Evolutionary conservation across 345 rosid genomes (phyloP), one percentile per base, ranked within the genome.

Genomic region (Citrus cavaleriei): DNA sequence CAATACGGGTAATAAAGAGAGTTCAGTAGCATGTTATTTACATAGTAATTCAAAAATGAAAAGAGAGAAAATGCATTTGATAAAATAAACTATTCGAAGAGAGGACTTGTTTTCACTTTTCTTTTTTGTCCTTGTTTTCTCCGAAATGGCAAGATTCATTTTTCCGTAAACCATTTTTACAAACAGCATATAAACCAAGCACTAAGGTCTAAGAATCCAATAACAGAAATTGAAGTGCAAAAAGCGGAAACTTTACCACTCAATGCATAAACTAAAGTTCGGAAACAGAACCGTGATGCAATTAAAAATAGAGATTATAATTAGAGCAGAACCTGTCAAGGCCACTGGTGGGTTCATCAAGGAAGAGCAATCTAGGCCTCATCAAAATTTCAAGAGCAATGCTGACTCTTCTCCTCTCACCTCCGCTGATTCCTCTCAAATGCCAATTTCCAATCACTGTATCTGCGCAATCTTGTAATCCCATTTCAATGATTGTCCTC

Each of bases 401-500:
- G 88, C 98, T 93, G 65, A 95, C 98, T 70, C 98, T 80, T 77
- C 98, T 84, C 91, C 89, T 95, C 84, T 95, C 98, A 2, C 98
- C 98, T 10, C 98, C 97, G 67, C 98, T 95, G 70, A 95, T 87
- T 22, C 98, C 98, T 6, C 98, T 91, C 77, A 92, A 76, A 89
- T 95, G 97, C 98, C 98, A 95, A 68, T 95, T 95, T 78, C 98
- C 98, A 18, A 95, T 89, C 25, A 91, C 97, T 9, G 98, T 93
- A 75, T 93, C 95, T 1, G 98, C 97, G 62, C 98, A 95, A n/a
- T 95, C 98, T 77, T 93, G 97, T 51, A 93, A 91, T 55, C 98
- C 98, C 98, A 95, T 93, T 88, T 95, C 98, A 34, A 89, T 81
- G 21, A 95, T 90, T 34, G 98, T 95, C 24, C 95, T 86, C 85